These are phyloP conservation scores for Heritiera littoralis DNA, from an alignment of 345 rosid species.

Conservation along the genomic window DNA sequence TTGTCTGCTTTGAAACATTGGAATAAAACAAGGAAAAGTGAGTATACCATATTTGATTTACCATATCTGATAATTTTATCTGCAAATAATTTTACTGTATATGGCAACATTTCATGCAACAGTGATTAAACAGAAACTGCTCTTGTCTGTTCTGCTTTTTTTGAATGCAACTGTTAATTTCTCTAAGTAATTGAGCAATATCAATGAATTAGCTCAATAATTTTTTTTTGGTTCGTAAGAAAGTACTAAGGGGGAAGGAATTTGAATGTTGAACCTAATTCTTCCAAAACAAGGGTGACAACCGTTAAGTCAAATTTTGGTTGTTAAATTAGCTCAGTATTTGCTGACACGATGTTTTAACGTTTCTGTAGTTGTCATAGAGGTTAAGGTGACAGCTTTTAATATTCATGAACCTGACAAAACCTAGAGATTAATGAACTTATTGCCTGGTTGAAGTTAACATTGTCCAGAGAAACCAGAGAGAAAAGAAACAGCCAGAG, in stretches of 20 bases:
- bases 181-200: not conserved
- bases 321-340: not conserved
- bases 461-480: not conserved
- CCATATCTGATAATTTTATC: conserved; percentile 13
- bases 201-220: not conserved
- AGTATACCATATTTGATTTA: not conserved
- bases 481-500: not conserved
- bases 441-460: not conserved
- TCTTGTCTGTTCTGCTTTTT: not conserved
- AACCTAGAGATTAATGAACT: not conserved
- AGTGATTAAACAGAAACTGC: not conserved
- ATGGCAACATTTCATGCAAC: not conserved
- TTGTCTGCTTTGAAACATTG: not conserved
- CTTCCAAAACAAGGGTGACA: no score
- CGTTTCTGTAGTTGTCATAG: not conserved
- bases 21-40: not conserved
- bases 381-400: conserved; percentile 1
- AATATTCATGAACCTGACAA: not conserved
- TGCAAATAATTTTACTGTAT: not conserved
- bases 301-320: no score
- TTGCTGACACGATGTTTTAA: not conserved
- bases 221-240: no score
- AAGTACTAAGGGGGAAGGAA: no score
- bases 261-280: no score
- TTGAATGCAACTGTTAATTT: not conserved